Base-by-base conservation (phyloP, 306 rosid genomes). In the Betula pendula region DNA sequence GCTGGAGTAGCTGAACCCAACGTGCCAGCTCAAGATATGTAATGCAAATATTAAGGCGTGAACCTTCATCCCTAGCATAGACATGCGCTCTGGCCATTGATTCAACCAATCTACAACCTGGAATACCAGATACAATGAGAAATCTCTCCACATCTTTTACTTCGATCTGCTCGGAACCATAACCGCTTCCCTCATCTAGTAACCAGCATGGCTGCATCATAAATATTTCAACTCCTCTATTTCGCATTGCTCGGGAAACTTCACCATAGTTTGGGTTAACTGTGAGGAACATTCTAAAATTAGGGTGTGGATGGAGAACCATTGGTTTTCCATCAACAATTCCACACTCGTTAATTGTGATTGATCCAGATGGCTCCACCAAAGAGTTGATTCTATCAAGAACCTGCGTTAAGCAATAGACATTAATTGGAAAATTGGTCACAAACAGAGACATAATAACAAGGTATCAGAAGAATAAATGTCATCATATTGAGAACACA, bases 191-290 rank as follows among this genome's bases (percentile, higher is more conserved):
- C 38, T 74, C 90, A 49, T 88, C 89, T 52, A 81, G 79, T 29
- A 89, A 78, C 98, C 98, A 94, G 76, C 79, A 68, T 10, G 95
- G 93, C 75, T 83, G 93, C 93, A 89, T 87, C 89, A 95, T 82
- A 84, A 83, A 95, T 88, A 95, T 84, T 78, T 95, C 98, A 75
- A 95, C 96, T 69, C 98, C 98, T 85, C 98, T 88, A 60, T 95
- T 95, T 76, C 98, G 87, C 98, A 95, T 95, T 75, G 98, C 97
- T 70, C 98, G 85, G 75, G 98, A 95, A 29, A 95, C 96, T 79
- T 92, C 98, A 42, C 98, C 98, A 78, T 80, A 75, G 22, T 75
- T 84, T 17, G 98, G 98, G 84, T 95, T 90, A 27, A 95, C 90
- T 0, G 98, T 95, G 80, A 95, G 95, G 84, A 95, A 92, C 80